A percentile compares a stretch with the other conserved stretches of the same genome.
Evolutionary conservation across 805 yeast genomes (phyloP).

Genomic region (Nakazawaea pomicola): DNA sequence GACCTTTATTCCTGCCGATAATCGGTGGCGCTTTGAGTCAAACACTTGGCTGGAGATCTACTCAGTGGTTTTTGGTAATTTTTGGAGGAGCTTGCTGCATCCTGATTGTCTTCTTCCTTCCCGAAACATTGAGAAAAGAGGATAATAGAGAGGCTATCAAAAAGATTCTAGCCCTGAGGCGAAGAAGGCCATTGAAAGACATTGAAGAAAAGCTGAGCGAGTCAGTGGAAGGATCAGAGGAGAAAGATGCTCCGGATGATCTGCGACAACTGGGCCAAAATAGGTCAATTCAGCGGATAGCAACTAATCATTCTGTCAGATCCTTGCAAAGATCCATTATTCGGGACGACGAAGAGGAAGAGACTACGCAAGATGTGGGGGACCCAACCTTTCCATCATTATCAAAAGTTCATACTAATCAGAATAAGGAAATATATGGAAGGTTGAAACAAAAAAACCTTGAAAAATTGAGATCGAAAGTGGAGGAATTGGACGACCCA

Average conservation of each 20-base stretch:
- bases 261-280: slow-evolving; percentile 8
- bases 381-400: slow-evolving; percentile 27
- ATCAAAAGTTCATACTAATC: slow-evolving; percentile 30
- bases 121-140: slow-evolving; percentile 72
- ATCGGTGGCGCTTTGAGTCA: slow-evolving; percentile 70
- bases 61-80: slow-evolving; percentile 80
- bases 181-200: slow-evolving; percentile 19
- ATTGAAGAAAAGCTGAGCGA: slow-evolving; percentile 18
- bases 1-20: slow-evolving; percentile 77
- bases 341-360: slow-evolving; percentile 7
- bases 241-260: too few species aligned
- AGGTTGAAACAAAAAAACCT: slow-evolving; percentile 16
- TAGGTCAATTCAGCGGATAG: slow-evolving; percentile 1
- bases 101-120: slow-evolving; percentile 52
- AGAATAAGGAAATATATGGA: slow-evolving; percentile 14
- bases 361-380: not conserved
- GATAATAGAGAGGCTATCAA: slow-evolving; percentile 54
- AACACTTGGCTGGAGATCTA: slow-evolving; percentile 82
- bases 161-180: slow-evolving; percentile 35
- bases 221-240: slow-evolving; percentile 19
- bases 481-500: slow-evolving; percentile 19
- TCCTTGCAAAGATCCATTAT: slow-evolving; percentile 6
- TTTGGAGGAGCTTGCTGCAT: slow-evolving; percentile 51
- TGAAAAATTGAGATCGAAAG: slow-evolving; percentile 16
- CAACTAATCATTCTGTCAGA: slow-evolving; percentile 4